phyloP scores from a whole-genome alignment of 1,139 yeast species.

The Casaregolazyma lundiana region DNA sequence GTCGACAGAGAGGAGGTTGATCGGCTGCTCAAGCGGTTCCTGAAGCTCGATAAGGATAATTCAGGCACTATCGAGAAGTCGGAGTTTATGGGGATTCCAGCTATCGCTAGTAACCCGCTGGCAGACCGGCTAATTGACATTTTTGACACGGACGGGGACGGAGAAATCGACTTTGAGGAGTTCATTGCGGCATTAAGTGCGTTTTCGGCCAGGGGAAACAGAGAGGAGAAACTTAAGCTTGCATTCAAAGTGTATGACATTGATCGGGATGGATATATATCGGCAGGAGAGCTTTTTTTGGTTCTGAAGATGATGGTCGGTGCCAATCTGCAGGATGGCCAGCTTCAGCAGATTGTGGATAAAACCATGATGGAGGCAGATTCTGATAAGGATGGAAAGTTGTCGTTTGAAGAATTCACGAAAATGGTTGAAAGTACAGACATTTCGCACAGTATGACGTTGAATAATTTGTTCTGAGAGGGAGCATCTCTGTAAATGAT shows the following conservation, averaged over 20 bases:
- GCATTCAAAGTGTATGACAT: slow-evolving; percentile 94
- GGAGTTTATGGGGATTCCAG: slow-evolving; percentile 90
- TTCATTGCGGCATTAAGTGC: slow-evolving; percentile 87
- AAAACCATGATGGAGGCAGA: slow-evolving; percentile 96
- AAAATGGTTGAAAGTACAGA: slow-evolving; percentile 39
- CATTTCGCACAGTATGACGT: slow-evolving; percentile 37
- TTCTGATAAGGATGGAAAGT: slow-evolving; percentile 80
- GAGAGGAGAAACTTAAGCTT: slow-evolving; percentile 77
- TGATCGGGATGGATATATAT: slow-evolving; percentile 90
- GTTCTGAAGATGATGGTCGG: slow-evolving; percentile 98
- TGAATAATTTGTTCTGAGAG: slow-evolving; percentile 30
- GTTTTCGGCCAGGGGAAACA: slow-evolving; percentile 82
- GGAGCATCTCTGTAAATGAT: not conserved
- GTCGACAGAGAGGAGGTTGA: slow-evolving; percentile 74
- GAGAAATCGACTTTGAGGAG: slow-evolving; percentile 93
- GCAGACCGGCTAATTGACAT: slow-evolving; percentile 89
- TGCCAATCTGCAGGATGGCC: slow-evolving; percentile 76
- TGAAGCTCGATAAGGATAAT: slow-evolving; percentile 91
- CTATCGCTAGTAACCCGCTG: slow-evolving; percentile 83
- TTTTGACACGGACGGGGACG: slow-evolving; percentile 89
- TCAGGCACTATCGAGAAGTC: slow-evolving; percentile 87
- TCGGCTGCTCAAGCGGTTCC: slow-evolving; percentile 82
- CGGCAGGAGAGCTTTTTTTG: slow-evolving; percentile 89
- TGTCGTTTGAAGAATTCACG: slow-evolving; percentile 83
- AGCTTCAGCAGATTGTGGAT: slow-evolving; percentile 92